Evolutionary conservation across 352 stramenopile genomes (phyloP).

Genomic region (Globisporangium barbulae): DNA sequence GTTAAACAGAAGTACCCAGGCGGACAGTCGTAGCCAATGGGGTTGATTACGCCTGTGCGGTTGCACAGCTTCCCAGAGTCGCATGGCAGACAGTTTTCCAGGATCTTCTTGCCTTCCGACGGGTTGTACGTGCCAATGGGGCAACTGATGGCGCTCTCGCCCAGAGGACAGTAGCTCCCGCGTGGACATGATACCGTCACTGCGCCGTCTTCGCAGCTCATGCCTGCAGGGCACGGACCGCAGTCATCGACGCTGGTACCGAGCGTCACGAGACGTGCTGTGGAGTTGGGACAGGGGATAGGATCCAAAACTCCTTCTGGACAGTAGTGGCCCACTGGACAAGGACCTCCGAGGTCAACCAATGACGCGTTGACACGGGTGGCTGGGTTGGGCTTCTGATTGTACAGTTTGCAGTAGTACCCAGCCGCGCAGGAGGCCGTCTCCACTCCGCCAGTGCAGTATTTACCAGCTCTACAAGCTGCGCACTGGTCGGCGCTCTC

Average conservation of each 20-base stretch:
- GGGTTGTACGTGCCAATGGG: slow-evolving; percentile 62
- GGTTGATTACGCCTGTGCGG: slow-evolving; percentile 53
- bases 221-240: slow-evolving; percentile 77
- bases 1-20: slow-evolving; percentile 65
- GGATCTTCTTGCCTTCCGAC: slow-evolving; percentile 25
- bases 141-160: slow-evolving; percentile 43
- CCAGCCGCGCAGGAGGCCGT: slow-evolving; percentile 75
- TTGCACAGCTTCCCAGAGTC: slow-evolving; percentile 73
- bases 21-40: slow-evolving; percentile 62
- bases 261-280: slow-evolving; percentile 48
- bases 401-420: slow-evolving; percentile 80
- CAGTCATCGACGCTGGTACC: slow-evolving; percentile 58
- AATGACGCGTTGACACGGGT: slow-evolving; percentile 3
- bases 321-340: slow-evolving; percentile 74
- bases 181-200: slow-evolving; percentile 59
- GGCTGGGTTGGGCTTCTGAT: slow-evolving; percentile 52
- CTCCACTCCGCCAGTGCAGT: slow-evolving; percentile 69
- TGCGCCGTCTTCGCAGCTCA: slow-evolving; percentile 77
- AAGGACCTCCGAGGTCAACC: slow-evolving; percentile 59
- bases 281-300: slow-evolving; percentile 58
- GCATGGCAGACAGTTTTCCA: slow-evolving; percentile 62
- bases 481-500: slow-evolving; percentile 50
- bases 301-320: slow-evolving; percentile 68
- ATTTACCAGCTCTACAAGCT: slow-evolving; percentile 66
- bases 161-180: slow-evolving; percentile 54